These are phyloP conservation scores for Mycena haematopus DNA, from an alignment of 768 basidiomycete genomes.

Conservation along the genomic window DNA sequence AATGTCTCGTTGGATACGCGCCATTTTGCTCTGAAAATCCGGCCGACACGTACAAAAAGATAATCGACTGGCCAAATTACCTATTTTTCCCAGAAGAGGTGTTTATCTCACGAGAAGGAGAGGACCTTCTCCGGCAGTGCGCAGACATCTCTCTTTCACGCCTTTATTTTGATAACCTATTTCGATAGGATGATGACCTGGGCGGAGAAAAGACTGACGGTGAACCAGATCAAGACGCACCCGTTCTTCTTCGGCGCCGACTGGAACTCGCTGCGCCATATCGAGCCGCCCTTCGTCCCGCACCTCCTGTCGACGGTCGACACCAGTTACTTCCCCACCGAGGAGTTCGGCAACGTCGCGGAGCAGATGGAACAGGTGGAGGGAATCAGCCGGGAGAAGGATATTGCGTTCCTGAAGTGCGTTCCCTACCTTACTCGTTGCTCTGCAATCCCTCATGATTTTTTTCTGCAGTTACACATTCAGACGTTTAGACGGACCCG, in stretches of 20 bases:
- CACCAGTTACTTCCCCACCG: slow-evolving; percentile 88
- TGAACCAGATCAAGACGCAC: slow-evolving; percentile 90
- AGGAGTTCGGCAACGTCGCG: slow-evolving; percentile 80
- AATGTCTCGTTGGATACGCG: slow-evolving; percentile 97
- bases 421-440: slow-evolving; percentile 31
- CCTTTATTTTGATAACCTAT: slow-evolving; percentile 20
- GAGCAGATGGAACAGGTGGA: slow-evolving; percentile 66
- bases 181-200: slow-evolving; percentile 81
- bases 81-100: slow-evolving; percentile 95
- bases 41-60: slow-evolving; percentile 98
- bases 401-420: slow-evolving; percentile 71
- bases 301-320: slow-evolving; percentile 68
- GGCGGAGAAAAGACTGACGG: slow-evolving; percentile 73
- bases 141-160: slow-evolving; percentile 31
- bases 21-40: slow-evolving; percentile 98
- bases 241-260: slow-evolving; percentile 96
- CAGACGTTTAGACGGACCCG: slow-evolving; percentile 60
- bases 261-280: slow-evolving; percentile 89
- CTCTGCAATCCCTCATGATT: not conserved
- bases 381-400: slow-evolving; percentile 68
- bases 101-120: slow-evolving; percentile 89
- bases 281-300: slow-evolving; percentile 96
- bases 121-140: slow-evolving; percentile 86
- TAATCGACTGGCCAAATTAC: slow-evolving; percentile 93
- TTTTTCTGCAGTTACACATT: slow-evolving; percentile 73